Conservation (phyloP, 805 yeast genomes). For the Candida rishiriensis region DNA sequence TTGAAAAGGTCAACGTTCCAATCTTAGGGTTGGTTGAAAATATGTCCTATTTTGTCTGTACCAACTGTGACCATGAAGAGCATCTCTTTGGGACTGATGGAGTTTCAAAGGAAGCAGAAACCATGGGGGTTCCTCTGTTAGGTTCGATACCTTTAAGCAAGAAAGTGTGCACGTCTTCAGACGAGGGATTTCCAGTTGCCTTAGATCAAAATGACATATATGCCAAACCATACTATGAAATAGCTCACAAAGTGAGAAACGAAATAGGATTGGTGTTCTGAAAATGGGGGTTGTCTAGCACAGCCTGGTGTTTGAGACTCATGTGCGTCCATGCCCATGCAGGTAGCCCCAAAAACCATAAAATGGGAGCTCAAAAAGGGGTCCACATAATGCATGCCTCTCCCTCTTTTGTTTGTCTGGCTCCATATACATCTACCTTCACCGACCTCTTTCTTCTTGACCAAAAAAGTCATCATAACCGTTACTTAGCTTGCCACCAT, state of each 20-base stretch:
- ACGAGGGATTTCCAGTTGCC: conserved; percentile 61
- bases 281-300: neutral
- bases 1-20: conserved; percentile 64
- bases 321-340: too few relatives aligned
- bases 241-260: conserved; percentile 39
- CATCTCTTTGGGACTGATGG: conserved; percentile 74
- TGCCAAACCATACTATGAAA: conserved; percentile 40
- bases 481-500: too few relatives aligned
- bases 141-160: conserved; percentile 67
- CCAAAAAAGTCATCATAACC: too few relatives aligned
- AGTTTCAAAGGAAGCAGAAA: conserved; percentile 43
- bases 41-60: conserved; percentile 75
- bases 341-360: too few relatives aligned
- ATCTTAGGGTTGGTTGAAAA: conserved; percentile 74
- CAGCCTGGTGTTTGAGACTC: neutral
- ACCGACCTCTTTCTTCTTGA: too few relatives aligned
- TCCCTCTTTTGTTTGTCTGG: too few relatives aligned
- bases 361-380: neutral
- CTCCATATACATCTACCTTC: too few relatives aligned
- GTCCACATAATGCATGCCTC: too few relatives aligned
- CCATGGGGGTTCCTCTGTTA: conserved; percentile 44
- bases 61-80: conserved; percentile 67
- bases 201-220: conserved; percentile 35
- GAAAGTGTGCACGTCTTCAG: conserved; percentile 56
- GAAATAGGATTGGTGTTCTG: conserved; percentile 10